Percentiles rank a stretch among this genome's conserved stretches.
Evolutionary conservation across 177 flowering plant genomes (phyloP).

Genomic region (Tripterygium wilfordii): DNA sequence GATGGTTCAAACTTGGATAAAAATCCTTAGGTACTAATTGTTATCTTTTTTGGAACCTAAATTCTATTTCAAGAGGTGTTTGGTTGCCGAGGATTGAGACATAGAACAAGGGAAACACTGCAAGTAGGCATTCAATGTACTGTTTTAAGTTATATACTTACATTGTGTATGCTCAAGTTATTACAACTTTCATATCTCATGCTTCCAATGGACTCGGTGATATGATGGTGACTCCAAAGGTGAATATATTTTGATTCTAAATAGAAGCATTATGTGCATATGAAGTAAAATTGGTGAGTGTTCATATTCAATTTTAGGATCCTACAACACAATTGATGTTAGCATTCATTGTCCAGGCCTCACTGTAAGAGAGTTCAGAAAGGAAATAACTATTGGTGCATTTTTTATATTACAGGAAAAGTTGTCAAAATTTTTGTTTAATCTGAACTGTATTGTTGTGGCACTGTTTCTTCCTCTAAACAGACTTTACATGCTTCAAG

Average conservation of each 20-base stretch:
- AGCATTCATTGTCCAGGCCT: constrained; percentile 64
- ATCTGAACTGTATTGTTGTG: too few species aligned
- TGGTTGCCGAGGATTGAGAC: too few species aligned
- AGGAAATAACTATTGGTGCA: constrained; percentile 49
- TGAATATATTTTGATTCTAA: constrained; percentile 7
- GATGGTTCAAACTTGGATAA: constrained; percentile 15
- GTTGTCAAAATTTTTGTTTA: too few species aligned
- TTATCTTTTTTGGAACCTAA: not conserved
- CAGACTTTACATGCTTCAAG: not conserved
- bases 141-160: not conserved
- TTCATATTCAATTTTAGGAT: constrained; percentile 36
- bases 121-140: not conserved
- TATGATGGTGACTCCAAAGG: constrained; percentile 64
- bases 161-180: constrained; percentile 36
- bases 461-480: too few species aligned
- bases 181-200: constrained; percentile 59
- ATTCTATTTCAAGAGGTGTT: too few species aligned
- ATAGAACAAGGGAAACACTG: too few species aligned
- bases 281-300: too few species aligned
- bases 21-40: constrained; percentile 38
- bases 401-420: constrained; percentile 68
- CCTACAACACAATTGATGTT: constrained; percentile 67
- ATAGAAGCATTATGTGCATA: not conserved
- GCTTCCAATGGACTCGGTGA: constrained; percentile 67
- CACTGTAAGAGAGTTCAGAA: constrained; percentile 33